Evolutionary conservation across 1,139 yeast genomes (phyloP).

Genomic region (Scheffersomyces illinoinensis): DNA sequence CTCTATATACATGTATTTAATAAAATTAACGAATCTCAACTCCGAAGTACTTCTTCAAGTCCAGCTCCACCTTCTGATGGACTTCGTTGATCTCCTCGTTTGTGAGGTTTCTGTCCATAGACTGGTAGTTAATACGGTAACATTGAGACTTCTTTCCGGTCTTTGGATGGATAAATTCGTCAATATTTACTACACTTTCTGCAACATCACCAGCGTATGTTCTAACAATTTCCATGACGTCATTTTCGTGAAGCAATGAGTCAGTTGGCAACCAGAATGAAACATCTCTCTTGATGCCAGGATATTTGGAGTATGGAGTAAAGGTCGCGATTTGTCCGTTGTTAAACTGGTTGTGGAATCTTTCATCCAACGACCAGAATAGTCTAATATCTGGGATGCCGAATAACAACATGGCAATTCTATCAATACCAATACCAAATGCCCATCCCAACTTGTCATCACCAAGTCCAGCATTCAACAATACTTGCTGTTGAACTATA

Average conservation of each 20-base stretch:
- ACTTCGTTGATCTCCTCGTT: conserved; percentile 74
- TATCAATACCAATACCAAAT: conserved; percentile 92
- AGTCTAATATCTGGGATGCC: conserved; percentile 94
- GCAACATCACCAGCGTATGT: conserved; percentile 83
- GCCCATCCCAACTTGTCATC: conserved; percentile 87
- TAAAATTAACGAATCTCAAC: conserved; percentile 54
- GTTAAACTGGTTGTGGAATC: conserved; percentile 73
- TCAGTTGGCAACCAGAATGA: conserved; percentile 81
- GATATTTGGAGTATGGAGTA: conserved; percentile 88
- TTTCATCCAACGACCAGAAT: conserved; percentile 85
- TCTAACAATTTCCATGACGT: conserved; percentile 91
- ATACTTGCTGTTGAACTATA: conserved; percentile 75
- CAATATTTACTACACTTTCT: conserved; percentile 79
- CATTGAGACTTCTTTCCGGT: conserved; percentile 77
- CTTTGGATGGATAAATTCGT: conserved; percentile 84
- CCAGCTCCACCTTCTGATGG: conserved; percentile 62
- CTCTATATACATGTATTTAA: not conserved
- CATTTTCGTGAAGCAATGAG: conserved; percentile 70
- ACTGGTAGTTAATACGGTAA: conserved; percentile 87
- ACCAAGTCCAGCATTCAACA: conserved; percentile 67
- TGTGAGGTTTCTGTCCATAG: conserved; percentile 91
- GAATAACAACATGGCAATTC: conserved; percentile 93
- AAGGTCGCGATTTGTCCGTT: conserved; percentile 69
- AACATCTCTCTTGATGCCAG: conserved; percentile 82
- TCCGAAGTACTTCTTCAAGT: conserved; percentile 50